phyloP scores from a whole-genome alignment of 768 basidiomycete species.

The Floccularia luteovirens region DNA sequence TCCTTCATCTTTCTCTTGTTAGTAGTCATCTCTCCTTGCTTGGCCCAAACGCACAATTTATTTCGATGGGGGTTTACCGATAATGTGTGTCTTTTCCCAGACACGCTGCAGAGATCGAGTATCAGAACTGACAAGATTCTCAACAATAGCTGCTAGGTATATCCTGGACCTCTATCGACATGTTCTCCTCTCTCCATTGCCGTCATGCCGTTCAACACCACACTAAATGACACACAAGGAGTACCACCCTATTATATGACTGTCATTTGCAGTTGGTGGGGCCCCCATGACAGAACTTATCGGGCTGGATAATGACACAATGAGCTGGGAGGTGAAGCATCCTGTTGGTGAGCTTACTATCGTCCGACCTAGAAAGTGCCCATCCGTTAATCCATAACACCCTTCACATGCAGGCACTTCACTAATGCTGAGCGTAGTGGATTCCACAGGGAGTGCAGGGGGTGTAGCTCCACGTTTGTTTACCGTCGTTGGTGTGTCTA shows the following conservation, averaged over 20 bases:
- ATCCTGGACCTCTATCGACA: constrained; percentile 14
- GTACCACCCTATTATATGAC: constrained; percentile 31
- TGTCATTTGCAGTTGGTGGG: constrained; percentile 29
- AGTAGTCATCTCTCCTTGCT: constrained; percentile 1
- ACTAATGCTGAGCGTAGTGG: constrained; percentile 27
- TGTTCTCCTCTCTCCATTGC: constrained; percentile 17
- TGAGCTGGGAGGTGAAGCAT: constrained; percentile 30
- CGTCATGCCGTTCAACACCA: constrained; percentile 15
- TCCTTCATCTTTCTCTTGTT: neutral
- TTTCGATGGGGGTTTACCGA: constrained; percentile 25
- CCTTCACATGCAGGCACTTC: constrained; percentile 28
- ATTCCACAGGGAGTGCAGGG: constrained; percentile 26
- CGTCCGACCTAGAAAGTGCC: constrained; percentile 19
- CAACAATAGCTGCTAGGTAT: constrained; percentile 9
- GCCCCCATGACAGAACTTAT: constrained; percentile 23
- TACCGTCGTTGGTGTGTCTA: constrained; percentile 22
- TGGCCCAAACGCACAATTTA: constrained; percentile 10
- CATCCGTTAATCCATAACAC: constrained; percentile 10
- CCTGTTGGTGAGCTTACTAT: constrained; percentile 24
- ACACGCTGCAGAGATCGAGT: constrained; percentile 1
- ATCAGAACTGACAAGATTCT: neutral
- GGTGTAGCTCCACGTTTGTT: constrained; percentile 20
- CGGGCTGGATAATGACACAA: constrained; percentile 21
- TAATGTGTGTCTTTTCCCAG: constrained; percentile 15
- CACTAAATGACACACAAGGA: constrained; percentile 10